Base-by-base conservation (phyloP, 208 protist species). In the Trypanosoma lewisi region DNA sequence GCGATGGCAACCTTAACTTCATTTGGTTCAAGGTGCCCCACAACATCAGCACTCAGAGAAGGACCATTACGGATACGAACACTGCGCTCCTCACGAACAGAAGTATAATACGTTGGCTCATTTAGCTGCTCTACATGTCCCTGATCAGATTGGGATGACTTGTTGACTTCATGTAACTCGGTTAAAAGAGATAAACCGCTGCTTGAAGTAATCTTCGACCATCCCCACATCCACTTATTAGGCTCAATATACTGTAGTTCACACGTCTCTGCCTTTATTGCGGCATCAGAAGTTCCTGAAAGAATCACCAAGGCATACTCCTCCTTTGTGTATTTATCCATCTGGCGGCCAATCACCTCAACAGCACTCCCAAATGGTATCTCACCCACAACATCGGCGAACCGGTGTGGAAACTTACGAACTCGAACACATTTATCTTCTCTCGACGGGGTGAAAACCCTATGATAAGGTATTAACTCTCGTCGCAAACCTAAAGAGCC, bases 151-250 rank as follows among this genome's bases (percentile, higher is more conserved):
- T 12, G 30, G 3, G 8, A 30, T 0, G 48, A 23, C 17, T 9
- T 31, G 6, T 4, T 31, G 4, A 2, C 41, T 16, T 54, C 31
- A 2, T 1, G 0, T 9, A 68, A 45, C 52, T 86, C 79, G 11
- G 30, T 41, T 27, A 93, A 52, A n/a, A 93, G 63, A 9, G 67
- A 55, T 1, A 82, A 56, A 14, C 83, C 83, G 49, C 71, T 85
- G 23, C 64, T 64, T 9, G 82, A 77, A 1, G 70, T 48, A 36
- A 89, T 63, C 59, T 89, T 89, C 25, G 83, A 85, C 86, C 86
- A 93, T 5, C 86, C 86, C 86, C 86, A 93, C n/a, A 88, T 45
- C 59, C 73, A 85, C 36, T 63, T 73, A 9, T 54, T 65, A n/a
- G 57, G 54, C 16, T 73, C 74, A 37, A 71, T 49, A 42, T 50